A percentile compares a stretch with the other conserved stretches of the same genome.
phyloP scores from a whole-genome alignment of 371 early-diverging fungal species.

The Mucor racemosus region DNA sequence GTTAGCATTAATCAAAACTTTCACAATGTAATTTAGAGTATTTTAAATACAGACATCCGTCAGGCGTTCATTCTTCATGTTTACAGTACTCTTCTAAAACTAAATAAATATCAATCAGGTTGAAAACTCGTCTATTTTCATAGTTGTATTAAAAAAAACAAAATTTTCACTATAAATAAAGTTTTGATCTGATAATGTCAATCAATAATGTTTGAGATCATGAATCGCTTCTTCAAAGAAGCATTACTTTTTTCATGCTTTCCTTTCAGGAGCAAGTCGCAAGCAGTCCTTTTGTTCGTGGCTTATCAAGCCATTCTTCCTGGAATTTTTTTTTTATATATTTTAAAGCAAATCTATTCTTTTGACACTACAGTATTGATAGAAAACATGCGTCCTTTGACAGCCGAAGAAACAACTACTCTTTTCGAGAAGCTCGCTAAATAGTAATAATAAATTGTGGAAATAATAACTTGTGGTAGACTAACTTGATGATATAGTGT shows the following conservation, averaged over 20 bases:
- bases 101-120: too few relatives aligned
- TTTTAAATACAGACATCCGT: too few relatives aligned
- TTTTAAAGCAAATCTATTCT: not conserved
- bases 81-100: too few relatives aligned
- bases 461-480: not conserved
- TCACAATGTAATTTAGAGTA: too few relatives aligned
- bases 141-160: too few relatives aligned
- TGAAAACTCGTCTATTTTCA: too few relatives aligned
- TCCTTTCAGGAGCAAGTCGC: not conserved
- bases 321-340: not conserved
- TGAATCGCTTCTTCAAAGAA: not conserved
- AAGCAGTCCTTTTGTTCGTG: not conserved
- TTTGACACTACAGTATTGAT: not conserved
- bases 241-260: not conserved
- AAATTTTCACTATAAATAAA: too few relatives aligned
- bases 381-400: slow-evolving; percentile 89
- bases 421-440: slow-evolving; percentile 96
- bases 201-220: not conserved
- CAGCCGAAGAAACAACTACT: slow-evolving; percentile 94
- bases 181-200: too few relatives aligned
- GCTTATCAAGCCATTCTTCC: not conserved
- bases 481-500: slow-evolving; percentile 60
- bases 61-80: too few relatives aligned
- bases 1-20: too few relatives aligned
- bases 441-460: slow-evolving; percentile 66